Percentiles rank a stretch among this genome's conserved stretches.
These are phyloP conservation scores for Clavaria fumosa DNA, from an alignment of 768 basidiomycete genomes.

Conservation along the genomic window DNA sequence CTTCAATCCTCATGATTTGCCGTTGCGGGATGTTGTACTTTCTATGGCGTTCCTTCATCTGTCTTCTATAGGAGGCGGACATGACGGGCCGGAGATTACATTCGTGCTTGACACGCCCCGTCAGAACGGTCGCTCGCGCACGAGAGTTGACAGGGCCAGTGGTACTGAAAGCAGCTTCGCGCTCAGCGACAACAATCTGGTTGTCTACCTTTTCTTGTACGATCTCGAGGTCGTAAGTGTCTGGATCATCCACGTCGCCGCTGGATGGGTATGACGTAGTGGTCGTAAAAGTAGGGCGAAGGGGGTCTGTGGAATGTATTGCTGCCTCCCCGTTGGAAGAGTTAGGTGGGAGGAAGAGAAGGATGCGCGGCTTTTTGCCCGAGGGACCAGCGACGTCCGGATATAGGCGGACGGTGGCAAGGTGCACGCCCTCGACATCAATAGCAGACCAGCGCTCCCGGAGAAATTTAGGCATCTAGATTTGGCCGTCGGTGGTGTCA, in stretches of 20 bases:
- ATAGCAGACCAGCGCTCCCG: conserved; percentile 77
- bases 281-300: conserved; percentile 25
- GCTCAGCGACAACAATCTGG: conserved; percentile 73
- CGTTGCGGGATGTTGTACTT: conserved; percentile 52
- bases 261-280: conserved; percentile 19
- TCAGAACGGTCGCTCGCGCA: conserved; percentile 63
- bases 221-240: conserved; percentile 81
- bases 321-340: conserved; percentile 8
- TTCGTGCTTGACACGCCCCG: conserved; percentile 70
- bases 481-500: conserved; percentile 2
- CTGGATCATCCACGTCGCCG: conserved; percentile 30
- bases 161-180: conserved; percentile 32
- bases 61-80: conserved; percentile 48
- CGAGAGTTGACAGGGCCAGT: conserved; percentile 35
- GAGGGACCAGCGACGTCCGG: conserved; percentile 26
- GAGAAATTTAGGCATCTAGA: conserved; percentile 71
- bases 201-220: conserved; percentile 74
- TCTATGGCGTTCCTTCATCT: conserved; percentile 52
- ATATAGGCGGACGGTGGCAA: conserved; percentile 80
- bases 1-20: conserved; percentile 62
- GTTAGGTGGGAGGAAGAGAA: conserved; percentile 51
- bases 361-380: conserved; percentile 40
- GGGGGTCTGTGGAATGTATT: conserved; percentile 14
- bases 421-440: conserved; percentile 56
- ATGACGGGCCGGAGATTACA: conserved; percentile 59